Evolutionary conservation across 2,329 filamentous ascomycete species (phyloP).

Genomic region (Canariomyces notabilis): DNA sequence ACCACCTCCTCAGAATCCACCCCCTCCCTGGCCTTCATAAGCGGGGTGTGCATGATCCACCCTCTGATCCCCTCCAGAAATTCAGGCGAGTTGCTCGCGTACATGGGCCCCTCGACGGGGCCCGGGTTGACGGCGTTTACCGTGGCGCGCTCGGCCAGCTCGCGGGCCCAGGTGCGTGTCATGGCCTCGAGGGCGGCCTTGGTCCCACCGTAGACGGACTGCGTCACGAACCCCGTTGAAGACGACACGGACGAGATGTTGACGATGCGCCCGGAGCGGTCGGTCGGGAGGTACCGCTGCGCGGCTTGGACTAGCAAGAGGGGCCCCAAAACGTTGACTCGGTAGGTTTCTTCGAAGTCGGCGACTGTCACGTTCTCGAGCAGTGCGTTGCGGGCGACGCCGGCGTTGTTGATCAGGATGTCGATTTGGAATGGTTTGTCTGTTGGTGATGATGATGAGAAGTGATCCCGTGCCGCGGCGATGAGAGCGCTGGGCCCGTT

Average conservation of each 20-base stretch:
- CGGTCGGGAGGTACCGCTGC: constrained; percentile 61
- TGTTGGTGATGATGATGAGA: constrained; percentile 42
- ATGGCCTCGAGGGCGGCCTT: constrained; percentile 57
- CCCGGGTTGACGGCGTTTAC: constrained; percentile 56
- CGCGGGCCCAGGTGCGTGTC: constrained; percentile 54
- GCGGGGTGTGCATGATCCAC: constrained; percentile 51
- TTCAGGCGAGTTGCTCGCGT: constrained; percentile 38
- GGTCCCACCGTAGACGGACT: constrained; percentile 53
- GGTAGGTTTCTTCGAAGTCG: constrained; percentile 68
- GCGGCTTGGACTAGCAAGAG: constrained; percentile 72
- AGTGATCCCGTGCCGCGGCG: constrained; percentile 52
- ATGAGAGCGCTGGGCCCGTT: constrained; percentile 58
- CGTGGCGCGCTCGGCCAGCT: constrained; percentile 48
- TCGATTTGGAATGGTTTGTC: constrained; percentile 61
- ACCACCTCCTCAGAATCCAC: constrained; percentile 60
- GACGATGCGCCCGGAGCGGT: constrained; percentile 56
- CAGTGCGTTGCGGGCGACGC: constrained; percentile 60
- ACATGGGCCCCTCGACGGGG: constrained; percentile 51
- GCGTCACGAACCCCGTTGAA: constrained; percentile 49
- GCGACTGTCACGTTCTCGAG: constrained; percentile 57
- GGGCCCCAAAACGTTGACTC: constrained; percentile 77
- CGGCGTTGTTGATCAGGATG: constrained; percentile 85
- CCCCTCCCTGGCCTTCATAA: constrained; percentile 55
- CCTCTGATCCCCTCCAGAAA: constrained; percentile 39
- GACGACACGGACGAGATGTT: constrained; percentile 52